Evolutionary conservation across 1,284 basidiomycete species (phyloP).

Genomic region (Ustilago crameri): DNA sequence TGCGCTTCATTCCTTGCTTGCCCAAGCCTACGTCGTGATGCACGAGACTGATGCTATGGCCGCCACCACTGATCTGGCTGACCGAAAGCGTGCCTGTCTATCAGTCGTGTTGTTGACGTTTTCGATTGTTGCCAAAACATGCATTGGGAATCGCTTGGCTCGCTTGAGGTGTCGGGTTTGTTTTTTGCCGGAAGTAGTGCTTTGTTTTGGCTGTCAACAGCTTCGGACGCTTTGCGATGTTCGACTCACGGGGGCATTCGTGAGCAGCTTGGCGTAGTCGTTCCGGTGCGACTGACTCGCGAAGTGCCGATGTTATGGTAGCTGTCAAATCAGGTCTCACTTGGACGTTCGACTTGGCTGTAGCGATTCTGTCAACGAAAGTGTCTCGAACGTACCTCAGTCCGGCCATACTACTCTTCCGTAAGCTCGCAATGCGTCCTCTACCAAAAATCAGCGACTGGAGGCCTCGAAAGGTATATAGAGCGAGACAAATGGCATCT

Average conservation of each 20-base stretch:
- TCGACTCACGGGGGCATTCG: no score
- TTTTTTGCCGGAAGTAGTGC: constrained; percentile 20
- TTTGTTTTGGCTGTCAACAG: constrained; percentile 7
- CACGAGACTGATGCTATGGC: neutral
- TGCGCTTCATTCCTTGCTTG: constrained; percentile 18
- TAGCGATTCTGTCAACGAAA: neutral
- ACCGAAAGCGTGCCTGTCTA: constrained; percentile 12
- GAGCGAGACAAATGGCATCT: constrained; percentile 22
- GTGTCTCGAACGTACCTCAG: neutral
- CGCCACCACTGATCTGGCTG: no score
- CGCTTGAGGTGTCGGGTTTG: neutral
- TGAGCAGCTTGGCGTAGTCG: constrained; percentile 3
- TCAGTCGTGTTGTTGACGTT: constrained; percentile 8
- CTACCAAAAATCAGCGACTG: neutral
- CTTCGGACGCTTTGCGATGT: no score
- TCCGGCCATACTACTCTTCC: no score
- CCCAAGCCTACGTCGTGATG: constrained; percentile 11
- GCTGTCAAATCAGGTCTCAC: constrained; percentile 4
- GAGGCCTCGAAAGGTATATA: constrained; percentile 45
- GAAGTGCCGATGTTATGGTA: neutral
- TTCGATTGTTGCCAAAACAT: constrained; percentile 13
- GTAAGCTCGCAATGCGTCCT: constrained; percentile 13
- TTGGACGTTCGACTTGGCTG: neutral
- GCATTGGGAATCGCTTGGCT: constrained; percentile 2
- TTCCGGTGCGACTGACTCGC: constrained; percentile 4